Conservation (phyloP, 2,329 filamentous ascomycete species). For the Albophoma yamanashiensis region DNA sequence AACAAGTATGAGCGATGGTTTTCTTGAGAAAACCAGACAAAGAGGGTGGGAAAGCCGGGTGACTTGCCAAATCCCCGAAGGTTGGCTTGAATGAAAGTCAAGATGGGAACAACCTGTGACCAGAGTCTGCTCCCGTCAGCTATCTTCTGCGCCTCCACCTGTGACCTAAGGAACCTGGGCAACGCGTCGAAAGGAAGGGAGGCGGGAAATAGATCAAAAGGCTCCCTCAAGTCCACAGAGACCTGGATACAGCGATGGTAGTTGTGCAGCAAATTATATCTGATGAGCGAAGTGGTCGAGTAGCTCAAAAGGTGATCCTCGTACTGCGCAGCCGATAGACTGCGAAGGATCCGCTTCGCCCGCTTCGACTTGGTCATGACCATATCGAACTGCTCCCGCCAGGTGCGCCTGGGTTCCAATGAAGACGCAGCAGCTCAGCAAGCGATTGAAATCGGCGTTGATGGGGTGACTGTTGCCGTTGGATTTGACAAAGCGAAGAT, state of each 20-base stretch:
- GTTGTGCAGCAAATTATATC: constrained; percentile 20
- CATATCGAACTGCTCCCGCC: constrained; percentile 8
- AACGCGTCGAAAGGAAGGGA: constrained; percentile 7
- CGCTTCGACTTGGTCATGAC: constrained; percentile 14
- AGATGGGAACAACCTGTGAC: constrained; percentile 19
- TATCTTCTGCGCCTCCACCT: constrained; percentile 15
- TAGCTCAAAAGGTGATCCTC: constrained; percentile 25
- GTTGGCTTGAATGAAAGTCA: constrained; percentile 21
- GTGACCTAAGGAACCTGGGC: constrained; percentile 14
- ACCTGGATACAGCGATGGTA: constrained; percentile 17
- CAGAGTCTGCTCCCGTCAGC: constrained; percentile 18
- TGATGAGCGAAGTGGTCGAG: constrained; percentile 15
- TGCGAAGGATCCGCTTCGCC: constrained; percentile 26
- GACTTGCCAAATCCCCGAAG: constrained; percentile 7
- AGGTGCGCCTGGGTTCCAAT: background rate
- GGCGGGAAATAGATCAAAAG: constrained; percentile 12
- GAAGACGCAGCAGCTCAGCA: background rate
- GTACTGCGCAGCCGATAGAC: constrained; percentile 20
- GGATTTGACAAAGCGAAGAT: background rate
- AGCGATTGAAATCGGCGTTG: background rate
- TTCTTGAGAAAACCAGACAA: constrained; percentile 23
- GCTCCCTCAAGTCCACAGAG: constrained; percentile 16
- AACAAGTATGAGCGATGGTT: constrained; percentile 27
- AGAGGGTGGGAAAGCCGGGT: constrained; percentile 24
- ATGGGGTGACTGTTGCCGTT: background rate